These are phyloP conservation scores for Kodamaea suecica DNA, from an alignment of 1,139 yeast genomes.

Conservation along the genomic window DNA sequence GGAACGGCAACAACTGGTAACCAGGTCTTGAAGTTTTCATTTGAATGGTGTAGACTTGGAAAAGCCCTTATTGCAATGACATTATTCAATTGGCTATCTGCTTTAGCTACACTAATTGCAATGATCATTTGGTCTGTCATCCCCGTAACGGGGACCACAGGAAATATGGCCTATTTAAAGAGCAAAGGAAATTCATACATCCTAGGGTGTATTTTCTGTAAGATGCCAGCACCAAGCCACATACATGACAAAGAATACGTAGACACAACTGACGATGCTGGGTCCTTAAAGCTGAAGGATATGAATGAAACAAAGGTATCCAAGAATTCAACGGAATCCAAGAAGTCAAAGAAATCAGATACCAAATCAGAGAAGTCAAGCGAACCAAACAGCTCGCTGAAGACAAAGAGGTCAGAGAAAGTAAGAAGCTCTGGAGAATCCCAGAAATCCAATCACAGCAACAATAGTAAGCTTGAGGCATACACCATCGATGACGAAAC, in stretches of 20 bases:
- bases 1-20: conserved; percentile 1
- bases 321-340: neutral
- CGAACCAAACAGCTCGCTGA: neutral
- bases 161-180: conserved; percentile 7
- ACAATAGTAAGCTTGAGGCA: too few relatives aligned
- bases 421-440: too few relatives aligned
- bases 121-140: conserved; percentile 8
- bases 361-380: neutral
- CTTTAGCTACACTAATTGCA: conserved; percentile 7
- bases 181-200: conserved; percentile 10
- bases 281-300: too few relatives aligned
- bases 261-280: too few relatives aligned
- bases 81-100: conserved; percentile 26
- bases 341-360: neutral
- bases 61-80: conserved; percentile 31
- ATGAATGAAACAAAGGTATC: too few relatives aligned
- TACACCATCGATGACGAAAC: too few relatives aligned
- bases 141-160: conserved; percentile 8
- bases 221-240: neutral
- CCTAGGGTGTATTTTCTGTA: conserved; percentile 10
- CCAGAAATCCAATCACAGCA: too few relatives aligned
- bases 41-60: conserved; percentile 15
- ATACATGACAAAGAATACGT: neutral
- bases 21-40: too few relatives aligned
- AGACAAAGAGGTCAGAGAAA: too few relatives aligned